phyloP scores from a whole-genome alignment of 345 rosid genomes.

The Reutealis trisperma region DNA sequence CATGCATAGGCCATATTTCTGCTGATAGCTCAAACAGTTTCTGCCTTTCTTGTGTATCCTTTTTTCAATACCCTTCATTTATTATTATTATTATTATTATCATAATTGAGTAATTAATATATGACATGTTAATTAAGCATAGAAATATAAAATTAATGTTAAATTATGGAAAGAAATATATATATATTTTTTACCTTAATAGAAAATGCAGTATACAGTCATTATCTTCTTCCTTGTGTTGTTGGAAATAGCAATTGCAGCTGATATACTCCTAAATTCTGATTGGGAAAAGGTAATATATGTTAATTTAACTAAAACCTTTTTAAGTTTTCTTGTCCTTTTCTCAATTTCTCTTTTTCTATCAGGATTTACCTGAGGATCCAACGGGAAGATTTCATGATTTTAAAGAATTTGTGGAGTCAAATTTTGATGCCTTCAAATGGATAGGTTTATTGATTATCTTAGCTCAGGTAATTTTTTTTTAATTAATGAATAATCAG shows the following conservation, averaged over 20 bases:
- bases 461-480: conserved; percentile 43
- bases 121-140: neutral
- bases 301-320: neutral
- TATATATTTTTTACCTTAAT: conserved; percentile 17
- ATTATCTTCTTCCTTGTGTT: conserved; percentile 42
- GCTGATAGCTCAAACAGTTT: conserved; percentile 46
- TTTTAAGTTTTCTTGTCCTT: neutral
- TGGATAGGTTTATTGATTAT: conserved; percentile 42
- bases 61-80: neutral
- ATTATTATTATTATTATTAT: no score
- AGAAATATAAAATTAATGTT: neutral
- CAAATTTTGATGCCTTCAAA: conserved; percentile 44
- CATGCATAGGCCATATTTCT: conserved; percentile 57
- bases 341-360: neutral
- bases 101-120: neutral
- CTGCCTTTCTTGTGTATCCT: conserved; percentile 67
- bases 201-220: conserved; percentile 32
- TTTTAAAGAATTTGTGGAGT: conserved; percentile 48
- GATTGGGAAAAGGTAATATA: conserved; percentile 52
- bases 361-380: conserved; percentile 64
- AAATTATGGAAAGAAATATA: no score
- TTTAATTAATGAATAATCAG: neutral
- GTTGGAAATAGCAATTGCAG: conserved; percentile 40
- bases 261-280: conserved; percentile 51
- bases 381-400: conserved; percentile 54